phyloP scores from a whole-genome alignment of 1,284 basidiomycete genomes.

The Mycosarcoma maydis region DNA sequence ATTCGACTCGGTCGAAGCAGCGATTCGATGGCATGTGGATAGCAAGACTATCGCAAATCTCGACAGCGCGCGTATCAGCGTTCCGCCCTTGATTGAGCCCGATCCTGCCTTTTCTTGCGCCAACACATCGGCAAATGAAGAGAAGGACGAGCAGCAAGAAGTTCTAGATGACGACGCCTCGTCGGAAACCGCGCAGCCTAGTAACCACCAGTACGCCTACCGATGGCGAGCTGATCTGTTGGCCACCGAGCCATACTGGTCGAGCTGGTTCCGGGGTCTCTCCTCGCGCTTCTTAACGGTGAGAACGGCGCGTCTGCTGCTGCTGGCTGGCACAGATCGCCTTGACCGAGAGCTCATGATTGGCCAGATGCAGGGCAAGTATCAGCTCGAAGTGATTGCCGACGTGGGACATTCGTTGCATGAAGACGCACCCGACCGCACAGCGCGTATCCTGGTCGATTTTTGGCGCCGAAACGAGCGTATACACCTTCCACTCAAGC shows the following conservation, averaged over 20 bases:
- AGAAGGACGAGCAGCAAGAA: constrained; percentile 29
- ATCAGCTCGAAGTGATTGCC: constrained; percentile 87
- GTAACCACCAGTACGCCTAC: constrained; percentile 19
- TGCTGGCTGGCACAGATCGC: constrained; percentile 90
- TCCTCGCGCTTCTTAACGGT: constrained; percentile 80
- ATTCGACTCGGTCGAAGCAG: constrained; percentile 83
- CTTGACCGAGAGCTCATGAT: constrained; percentile 95
- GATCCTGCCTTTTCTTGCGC: constrained; percentile 22
- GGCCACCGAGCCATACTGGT: constrained; percentile 88
- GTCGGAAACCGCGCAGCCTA: neutral
- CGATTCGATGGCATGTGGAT: constrained; percentile 89
- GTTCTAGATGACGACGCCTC: constrained; percentile 4
- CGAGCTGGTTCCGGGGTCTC: constrained; percentile 89
- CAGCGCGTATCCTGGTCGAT: constrained; percentile 82
- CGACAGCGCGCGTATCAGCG: constrained; percentile 62
- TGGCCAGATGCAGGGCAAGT: constrained; percentile 91
- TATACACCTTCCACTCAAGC: constrained; percentile 29
- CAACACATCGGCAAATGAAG: neutral
- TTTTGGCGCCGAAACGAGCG: constrained; percentile 90
- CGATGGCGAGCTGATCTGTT: constrained; percentile 86
- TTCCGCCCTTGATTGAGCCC: constrained; percentile 54
- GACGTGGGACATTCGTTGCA: constrained; percentile 93
- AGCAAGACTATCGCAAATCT: constrained; percentile 59
- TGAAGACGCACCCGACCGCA: constrained; percentile 85
- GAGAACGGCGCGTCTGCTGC: constrained; percentile 82